A percentile compares a stretch with the other conserved stretches of the same genome.
Evolutionary conservation across 164 flowering plant species (phyloP).

Genomic region (Stephania cephalantha): DNA sequence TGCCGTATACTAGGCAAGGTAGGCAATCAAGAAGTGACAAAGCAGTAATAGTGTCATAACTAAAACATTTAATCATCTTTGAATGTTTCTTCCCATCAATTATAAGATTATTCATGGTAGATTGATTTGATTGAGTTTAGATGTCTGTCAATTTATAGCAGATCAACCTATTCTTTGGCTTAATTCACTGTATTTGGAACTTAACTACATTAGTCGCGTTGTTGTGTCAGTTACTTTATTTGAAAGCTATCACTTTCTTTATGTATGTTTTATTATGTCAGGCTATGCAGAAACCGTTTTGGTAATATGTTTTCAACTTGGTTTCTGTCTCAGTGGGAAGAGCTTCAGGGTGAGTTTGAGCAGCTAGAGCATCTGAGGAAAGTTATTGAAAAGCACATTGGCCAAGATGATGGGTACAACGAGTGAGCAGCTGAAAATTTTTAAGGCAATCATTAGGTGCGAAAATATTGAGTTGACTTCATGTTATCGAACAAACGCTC

Average conservation of each 20-base stretch:
- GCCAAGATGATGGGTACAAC: not conserved
- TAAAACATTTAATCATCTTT: too few relatives aligned
- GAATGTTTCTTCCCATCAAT: too few relatives aligned
- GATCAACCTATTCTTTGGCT: too few relatives aligned
- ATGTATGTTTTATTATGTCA: not conserved
- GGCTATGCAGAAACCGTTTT: not conserved
- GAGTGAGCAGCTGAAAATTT: not conserved
- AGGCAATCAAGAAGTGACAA: too few relatives aligned
- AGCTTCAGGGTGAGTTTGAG: conserved; percentile 66
- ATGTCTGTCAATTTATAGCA: too few relatives aligned
- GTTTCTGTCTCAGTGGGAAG: conserved; percentile 76
- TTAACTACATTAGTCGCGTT: not conserved
- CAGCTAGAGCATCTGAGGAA: conserved; percentile 69
- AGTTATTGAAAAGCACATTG: conserved; percentile 44
- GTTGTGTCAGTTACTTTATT: not conserved
- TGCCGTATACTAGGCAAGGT: too few relatives aligned
- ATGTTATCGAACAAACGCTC: not conserved
- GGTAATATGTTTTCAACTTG: not conserved
- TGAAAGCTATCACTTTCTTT: not conserved
- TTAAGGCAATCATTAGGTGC: not conserved
- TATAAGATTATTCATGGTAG: too few relatives aligned
- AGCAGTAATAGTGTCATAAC: too few relatives aligned
- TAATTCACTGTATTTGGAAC: too few relatives aligned
- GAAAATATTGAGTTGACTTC: not conserved
- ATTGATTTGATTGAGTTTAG: too few relatives aligned